Base-by-base conservation (phyloP, 495 filamentous ascomycete species). In the Niebla homalea region DNA sequence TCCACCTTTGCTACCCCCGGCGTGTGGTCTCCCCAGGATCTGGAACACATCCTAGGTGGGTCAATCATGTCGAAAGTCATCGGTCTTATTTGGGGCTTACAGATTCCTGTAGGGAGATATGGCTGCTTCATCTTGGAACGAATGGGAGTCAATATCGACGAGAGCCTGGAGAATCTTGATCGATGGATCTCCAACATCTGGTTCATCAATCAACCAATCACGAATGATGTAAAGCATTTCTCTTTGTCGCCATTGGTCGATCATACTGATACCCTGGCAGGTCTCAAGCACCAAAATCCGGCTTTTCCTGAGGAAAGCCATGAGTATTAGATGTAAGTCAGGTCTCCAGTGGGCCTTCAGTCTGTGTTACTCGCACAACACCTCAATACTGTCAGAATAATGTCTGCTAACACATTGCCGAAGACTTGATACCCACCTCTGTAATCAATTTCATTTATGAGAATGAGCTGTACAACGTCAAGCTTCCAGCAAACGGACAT, bases 221-320 rank as follows among this genome's bases (percentile, higher is more conserved):
- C 54, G 40, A 58, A 55, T 32, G 25, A 60, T 36, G 50, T 52
- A 32, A 32, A 26, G 6, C n/a, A 8, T 45, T 21, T 15, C 5
- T 45, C 5, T 7, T 5, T 26, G 1, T 22, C 19, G 19, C 10
- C 25, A 7, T 26, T 7, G n/a, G 12, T 22, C 7, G 4, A 1
- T 26, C 12, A 10, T 41, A 11, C 10, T 25, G 18, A 26, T 8
- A 6, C 8, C 5, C 43, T 21, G 1, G n/a, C 15, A 45, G 43
- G 48, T 57, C 18, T 54, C 52, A 19, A 50, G 76, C 10, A 85
- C 83, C 25, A 84, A 83, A 61, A 83, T 87, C 43, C 72, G 83
- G 21, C 64, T 84, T 19, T 84, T 87, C 60, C 61, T 83, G 38
- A 74, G 75, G 54, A 71, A 76, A 46, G 77, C 81, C 45, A 73